Evolutionary conservation across 805 yeast species (phyloP), one percentile per base, ranked within the genome.

Genomic region (Brettanomyces sp.): DNA sequence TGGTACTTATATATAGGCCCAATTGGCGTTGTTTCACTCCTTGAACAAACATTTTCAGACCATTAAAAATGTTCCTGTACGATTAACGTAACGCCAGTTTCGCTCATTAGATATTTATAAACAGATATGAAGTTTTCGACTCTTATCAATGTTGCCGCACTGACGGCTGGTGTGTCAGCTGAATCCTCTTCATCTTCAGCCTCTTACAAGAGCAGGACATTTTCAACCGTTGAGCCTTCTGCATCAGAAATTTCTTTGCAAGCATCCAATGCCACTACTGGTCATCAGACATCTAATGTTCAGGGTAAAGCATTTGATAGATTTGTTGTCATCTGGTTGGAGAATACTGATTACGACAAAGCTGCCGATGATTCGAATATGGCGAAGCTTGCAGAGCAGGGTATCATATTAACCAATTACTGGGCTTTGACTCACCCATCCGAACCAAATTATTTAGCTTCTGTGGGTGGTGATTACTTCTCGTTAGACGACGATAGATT

Each of bases 341-440:
- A 74, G 62, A 72, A 72, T 61, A 74, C 77, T 45, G 71, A 73
- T 62, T 73, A 58, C 58, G 73, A 70, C 53, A 74, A 74, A 53
- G 79, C 79, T 40, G 66, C 65, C 39, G 68, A 64, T 52, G 66
- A 73, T 55, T 58, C 65, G 7, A 73, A 70, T 45, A 58, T 75
- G 53, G 60, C 63, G 56, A 63, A 64, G 56, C 63, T 74, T 45
- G 70, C 72, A 25, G 46, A 63, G 52, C 56, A 69, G 46, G 80
- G 78, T 58, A 63, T 73, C 46, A 58, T 63, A 39, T 63, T 75
- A 53, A 65, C 62, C 60, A 75, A 75, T 68, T 74, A 75, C 66
- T 74, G 74, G 68, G 70, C 73, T 36, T 54, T 73, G 34, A 70
- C 77, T 45, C 76, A 72, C 56, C 77, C 79, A 47, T 73, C 79